Base-by-base conservation (phyloP, 345 rosid genomes). In the Turritis glabra region DNA sequence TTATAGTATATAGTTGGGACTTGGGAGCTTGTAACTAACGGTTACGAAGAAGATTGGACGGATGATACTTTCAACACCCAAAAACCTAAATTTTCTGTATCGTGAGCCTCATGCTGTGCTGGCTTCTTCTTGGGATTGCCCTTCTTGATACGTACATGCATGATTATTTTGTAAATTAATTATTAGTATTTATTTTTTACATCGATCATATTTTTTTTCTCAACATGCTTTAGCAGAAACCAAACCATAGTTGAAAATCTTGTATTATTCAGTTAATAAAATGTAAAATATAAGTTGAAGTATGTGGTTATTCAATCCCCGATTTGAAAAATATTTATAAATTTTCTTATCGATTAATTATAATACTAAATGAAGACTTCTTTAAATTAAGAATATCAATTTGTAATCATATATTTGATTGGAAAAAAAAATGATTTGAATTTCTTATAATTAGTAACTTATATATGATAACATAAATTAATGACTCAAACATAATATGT, bases 1-100 rank as follows among this genome's bases (percentile, higher is more conserved):
- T 55, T 46, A 54, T 62, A 52, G 13, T 52, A 43, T 52, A 73
- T 14, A 64, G 56, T 29, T 64, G 47, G 62, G 70, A 63, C 44
- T 25, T 25, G 14, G 7, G 27, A n/a, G 9, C 2, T 70, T 33
- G 5, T 58, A 22, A 46, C 5, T 17, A 17, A 17, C 30, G 51
- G 7, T 19, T 71, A 37, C 32, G 52, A 64, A 47, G 29, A 48
- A 61, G 51, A 72, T 37, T 62, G 43, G 60, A 9, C n/a, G 7
- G 5, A 35, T 17, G 7, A 23, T 11, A 67, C 26, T 35, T 63
- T 23, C 4, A 48, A 37, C 4, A 35, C 14, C 23, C 35, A 35
- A 67, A 35, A 67, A 51, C 23, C 25, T 19, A 52, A 47, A 25
- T 35, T 11, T 23, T 25, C 27, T 48, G 50, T 26, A 10, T n/a